These are phyloP conservation scores for Backusella tuberculispora DNA, from an alignment of 192 early-diverging fungal species.

Conservation along the genomic window DNA sequence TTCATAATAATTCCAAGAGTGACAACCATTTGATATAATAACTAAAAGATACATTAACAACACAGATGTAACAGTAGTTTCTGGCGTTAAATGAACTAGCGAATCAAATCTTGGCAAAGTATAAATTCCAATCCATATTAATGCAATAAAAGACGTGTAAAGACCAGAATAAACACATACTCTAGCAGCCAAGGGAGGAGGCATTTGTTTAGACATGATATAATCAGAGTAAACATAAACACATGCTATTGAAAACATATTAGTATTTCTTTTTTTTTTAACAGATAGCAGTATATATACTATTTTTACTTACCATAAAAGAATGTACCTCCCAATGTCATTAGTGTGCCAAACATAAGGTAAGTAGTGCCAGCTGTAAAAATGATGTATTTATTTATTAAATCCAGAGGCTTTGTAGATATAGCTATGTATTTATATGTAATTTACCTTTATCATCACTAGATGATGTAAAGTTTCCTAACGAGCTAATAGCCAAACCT, in stretches of 20 bases:
- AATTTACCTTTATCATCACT: slow-evolving; percentile 7
- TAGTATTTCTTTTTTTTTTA: neutral
- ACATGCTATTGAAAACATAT: slow-evolving; percentile 44
- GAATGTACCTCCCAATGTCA: slow-evolving; percentile 58
- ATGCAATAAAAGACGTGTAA: slow-evolving; percentile 44
- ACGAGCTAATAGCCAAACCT: slow-evolving; percentile 56
- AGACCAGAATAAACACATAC: slow-evolving; percentile 55
- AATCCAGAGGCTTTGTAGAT: neutral
- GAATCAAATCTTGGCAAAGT: slow-evolving; percentile 58
- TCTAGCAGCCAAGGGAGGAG: slow-evolving; percentile 53
- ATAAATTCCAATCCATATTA: slow-evolving; percentile 52
- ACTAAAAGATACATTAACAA: slow-evolving; percentile 47
- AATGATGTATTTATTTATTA: neutral
- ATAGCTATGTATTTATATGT: neutral
- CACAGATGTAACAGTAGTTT: slow-evolving; percentile 31
- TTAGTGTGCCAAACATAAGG: slow-evolving; percentile 53
- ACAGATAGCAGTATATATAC: neutral
- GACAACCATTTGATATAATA: slow-evolving; percentile 47
- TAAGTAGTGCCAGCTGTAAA: slow-evolving; percentile 19
- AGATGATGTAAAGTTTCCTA: slow-evolving; percentile 38
- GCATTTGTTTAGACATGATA: slow-evolving; percentile 46
- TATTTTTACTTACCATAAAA: slow-evolving; percentile 42
- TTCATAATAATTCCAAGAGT: slow-evolving; percentile 60
- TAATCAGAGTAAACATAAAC: slow-evolving; percentile 61
- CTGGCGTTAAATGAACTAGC: slow-evolving; percentile 31